Evolutionary conservation across 257 asterid species (phyloP).

Genomic region (Striga asiatica): DNA sequence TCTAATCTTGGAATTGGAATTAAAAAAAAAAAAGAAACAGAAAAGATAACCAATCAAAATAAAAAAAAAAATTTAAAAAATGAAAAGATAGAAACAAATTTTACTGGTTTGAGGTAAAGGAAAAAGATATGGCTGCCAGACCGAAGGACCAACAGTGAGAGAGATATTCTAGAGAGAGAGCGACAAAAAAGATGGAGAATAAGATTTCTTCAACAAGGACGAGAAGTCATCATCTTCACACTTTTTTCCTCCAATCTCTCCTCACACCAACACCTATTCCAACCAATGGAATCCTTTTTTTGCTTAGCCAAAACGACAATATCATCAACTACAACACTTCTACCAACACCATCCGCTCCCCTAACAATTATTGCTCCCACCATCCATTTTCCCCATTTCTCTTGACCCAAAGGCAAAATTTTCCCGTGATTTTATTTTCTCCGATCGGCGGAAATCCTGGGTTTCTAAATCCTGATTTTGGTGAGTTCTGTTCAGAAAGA

Average conservation of each 20-base stretch:
- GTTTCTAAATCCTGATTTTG: neutral
- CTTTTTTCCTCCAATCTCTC: neutral
- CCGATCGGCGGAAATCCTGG: neutral
- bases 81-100: neutral
- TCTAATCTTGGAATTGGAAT: neutral
- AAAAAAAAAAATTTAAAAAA: no score
- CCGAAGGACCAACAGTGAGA: conserved; percentile 15
- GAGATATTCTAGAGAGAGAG: conserved; percentile 21
- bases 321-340: neutral
- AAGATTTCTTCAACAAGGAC: conserved; percentile 38
- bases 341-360: conserved; percentile 24
- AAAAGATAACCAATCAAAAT: no score
- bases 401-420: neutral
- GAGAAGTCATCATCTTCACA: conserved; percentile 24
- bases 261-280: neutral
- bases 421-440: neutral
- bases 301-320: neutral
- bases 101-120: neutral
- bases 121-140: neutral
- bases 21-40: no score
- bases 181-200: conserved; percentile 12
- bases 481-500: no score
- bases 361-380: no score
- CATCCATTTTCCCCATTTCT: conserved; percentile 26
- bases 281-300: conserved; percentile 13